Base-by-base conservation (phyloP, 2,329 filamentous ascomycete species). In the Colletotrichum sp. region DNA sequence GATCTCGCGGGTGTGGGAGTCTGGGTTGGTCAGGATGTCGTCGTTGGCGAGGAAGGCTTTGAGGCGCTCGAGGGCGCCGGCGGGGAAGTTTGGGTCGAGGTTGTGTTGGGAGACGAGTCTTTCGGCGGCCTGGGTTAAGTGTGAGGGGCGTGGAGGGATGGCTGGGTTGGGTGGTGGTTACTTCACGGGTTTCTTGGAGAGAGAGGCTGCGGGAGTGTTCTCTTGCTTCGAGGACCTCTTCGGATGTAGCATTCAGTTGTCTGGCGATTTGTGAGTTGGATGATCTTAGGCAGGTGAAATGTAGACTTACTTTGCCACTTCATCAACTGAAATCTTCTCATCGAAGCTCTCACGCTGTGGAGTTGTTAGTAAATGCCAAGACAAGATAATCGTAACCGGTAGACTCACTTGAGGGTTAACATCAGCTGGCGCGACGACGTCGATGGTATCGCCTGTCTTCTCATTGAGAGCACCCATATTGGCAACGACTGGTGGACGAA, bases 61-160 rank as follows among this genome's bases (percentile, higher is more conserved):
- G n/a, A 88, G 85, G 18, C 83, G 84, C 13, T 85, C 79, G 26
- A 89, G 80, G 44, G 87, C 82, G 8, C 81, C 76, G 30, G 83
- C 80, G 0, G 87, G 86, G 70, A 89, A 89, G 81, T 89, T 89
- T 39, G 87, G 87, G 69, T 89, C 88, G 32, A 84, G 81, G 55
- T 86, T 83, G 77, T 89, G 85, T 26, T 88, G 84, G 10, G 82
- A 78, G 21, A 88, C 77, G 9, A 88, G 78, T 8, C 15, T 55
- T 55, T 76, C n/a, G 69, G 77, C 78, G 21, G 76, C 69, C 77
- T 80, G 67, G 9, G 39, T 44, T 44, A 9, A 71, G 26, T 71
- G 78, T 72, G n/a, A 81, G 79, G 79, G 8, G 10, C 5, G 9
- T 15, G n/a, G 9, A 63, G 76, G 68, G 8, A 71, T 34, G 39